phyloP scores from a whole-genome alignment of 2,329 filamentous ascomycete species.

The Fusarium tanahbumbuense region DNA sequence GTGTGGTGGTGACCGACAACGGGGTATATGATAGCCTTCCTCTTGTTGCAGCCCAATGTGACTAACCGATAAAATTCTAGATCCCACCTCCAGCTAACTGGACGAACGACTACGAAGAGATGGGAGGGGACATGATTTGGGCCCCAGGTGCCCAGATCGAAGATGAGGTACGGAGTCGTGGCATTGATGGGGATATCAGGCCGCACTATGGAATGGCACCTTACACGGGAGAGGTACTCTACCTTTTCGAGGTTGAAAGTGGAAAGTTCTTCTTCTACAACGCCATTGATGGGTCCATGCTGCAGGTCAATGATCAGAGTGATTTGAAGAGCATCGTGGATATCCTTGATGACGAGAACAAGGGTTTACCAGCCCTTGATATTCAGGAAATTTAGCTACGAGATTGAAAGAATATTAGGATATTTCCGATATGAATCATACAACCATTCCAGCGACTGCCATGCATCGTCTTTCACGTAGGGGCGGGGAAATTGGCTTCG shows the following conservation, averaged over 20 bases:
- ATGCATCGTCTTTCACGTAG: neutral
- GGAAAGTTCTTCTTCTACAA: neutral
- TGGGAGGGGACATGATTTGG: neutral
- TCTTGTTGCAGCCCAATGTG: rapidly evolving
- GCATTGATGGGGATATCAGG: neutral
- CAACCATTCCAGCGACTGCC: no score
- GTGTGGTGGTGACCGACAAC: neutral
- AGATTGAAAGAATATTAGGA: neutral
- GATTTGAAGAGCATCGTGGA: neutral
- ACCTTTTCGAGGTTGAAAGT: neutral
- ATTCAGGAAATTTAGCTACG: neutral
- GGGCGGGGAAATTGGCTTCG: no score
- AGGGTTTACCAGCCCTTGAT: neutral
- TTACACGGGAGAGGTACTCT: neutral
- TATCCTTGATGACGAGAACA: neutral
- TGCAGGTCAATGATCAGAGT: rapidly evolving
- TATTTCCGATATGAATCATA: neutral
- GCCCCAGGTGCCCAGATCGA: neutral
- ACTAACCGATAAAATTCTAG: rapidly evolving
- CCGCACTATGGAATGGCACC: neutral
- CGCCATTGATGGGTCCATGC: neutral
- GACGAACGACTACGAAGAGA: neutral
- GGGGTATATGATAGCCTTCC: neutral
- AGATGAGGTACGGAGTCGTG: neutral
- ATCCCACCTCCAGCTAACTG: neutral